Evolutionary conservation across 2,329 filamentous ascomycete species (phyloP).

Genomic region (Calonectria pseudoturangicola): DNA sequence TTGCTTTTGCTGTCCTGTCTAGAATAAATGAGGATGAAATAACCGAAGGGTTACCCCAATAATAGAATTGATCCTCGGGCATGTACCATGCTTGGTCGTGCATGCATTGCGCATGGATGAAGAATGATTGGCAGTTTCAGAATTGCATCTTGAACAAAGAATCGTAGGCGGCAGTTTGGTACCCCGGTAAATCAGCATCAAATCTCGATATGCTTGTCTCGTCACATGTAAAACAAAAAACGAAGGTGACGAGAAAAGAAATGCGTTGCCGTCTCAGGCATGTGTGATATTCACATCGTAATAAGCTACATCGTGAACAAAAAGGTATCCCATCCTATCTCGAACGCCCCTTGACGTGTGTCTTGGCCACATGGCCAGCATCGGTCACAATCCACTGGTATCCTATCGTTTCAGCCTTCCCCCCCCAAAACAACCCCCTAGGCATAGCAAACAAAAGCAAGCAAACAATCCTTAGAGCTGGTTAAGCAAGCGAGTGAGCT

Average conservation of each 20-base stretch:
- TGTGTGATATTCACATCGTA: slow-evolving; percentile 51
- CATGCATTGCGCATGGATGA: slow-evolving; percentile 38
- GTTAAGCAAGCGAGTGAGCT: slow-evolving; percentile 40
- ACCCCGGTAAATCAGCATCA: slow-evolving; percentile 26
- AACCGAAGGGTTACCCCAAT: slow-evolving; percentile 9
- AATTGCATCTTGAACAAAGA: slow-evolving; percentile 20
- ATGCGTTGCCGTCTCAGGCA: slow-evolving; percentile 51
- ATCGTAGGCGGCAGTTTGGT: slow-evolving; percentile 18
- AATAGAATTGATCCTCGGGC: slow-evolving; percentile 16
- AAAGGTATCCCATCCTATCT: slow-evolving; percentile 49
- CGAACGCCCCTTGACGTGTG: slow-evolving; percentile 51
- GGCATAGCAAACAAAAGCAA: slow-evolving; percentile 46
- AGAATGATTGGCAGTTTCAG: slow-evolving; percentile 49
- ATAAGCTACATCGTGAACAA: slow-evolving; percentile 55
- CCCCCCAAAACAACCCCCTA: slow-evolving; percentile 29
- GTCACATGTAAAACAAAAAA: slow-evolving; percentile 7
- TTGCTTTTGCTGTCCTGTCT: neutral
- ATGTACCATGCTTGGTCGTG: slow-evolving; percentile 25
- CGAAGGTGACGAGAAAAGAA: slow-evolving; percentile 31
- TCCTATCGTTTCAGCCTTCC: slow-evolving; percentile 44
- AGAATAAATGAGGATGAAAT: slow-evolving; percentile 14
- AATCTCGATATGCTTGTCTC: slow-evolving; percentile 31
- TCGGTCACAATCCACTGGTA: slow-evolving; percentile 46
- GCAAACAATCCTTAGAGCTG: slow-evolving; percentile 34
- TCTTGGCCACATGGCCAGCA: slow-evolving; percentile 42